phyloP scores from a whole-genome alignment of 345 rosid genomes.

The Gynandropsis gynandra region DNA sequence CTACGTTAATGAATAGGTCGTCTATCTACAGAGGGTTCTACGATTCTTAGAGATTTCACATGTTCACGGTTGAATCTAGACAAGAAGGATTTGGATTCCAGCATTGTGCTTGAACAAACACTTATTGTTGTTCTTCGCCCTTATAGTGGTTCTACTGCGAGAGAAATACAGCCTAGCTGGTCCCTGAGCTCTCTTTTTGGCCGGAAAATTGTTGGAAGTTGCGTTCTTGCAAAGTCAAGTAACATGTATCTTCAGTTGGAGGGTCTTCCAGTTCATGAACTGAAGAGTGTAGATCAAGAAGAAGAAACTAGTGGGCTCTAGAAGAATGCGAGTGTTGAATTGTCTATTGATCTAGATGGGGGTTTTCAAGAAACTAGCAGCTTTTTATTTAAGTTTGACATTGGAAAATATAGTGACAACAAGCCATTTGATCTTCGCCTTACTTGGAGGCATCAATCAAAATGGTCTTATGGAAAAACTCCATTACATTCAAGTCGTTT shows the following conservation, averaged over 20 bases:
- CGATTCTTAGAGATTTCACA: slow-evolving; percentile 63
- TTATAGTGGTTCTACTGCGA: slow-evolving; percentile 28
- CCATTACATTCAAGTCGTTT: slow-evolving; percentile 78
- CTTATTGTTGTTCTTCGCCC: slow-evolving; percentile 85
- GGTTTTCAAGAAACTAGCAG: slow-evolving; percentile 42
- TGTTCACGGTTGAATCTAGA: slow-evolving; percentile 29
- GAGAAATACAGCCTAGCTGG: slow-evolving; percentile 58
- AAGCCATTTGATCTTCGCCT: slow-evolving; percentile 66
- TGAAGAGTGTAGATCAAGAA: slow-evolving; percentile 31
- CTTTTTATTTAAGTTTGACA: slow-evolving; percentile 44
- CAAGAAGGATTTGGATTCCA: slow-evolving; percentile 39
- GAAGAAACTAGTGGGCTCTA: slow-evolving; percentile 20
- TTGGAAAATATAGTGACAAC: slow-evolving; percentile 48
- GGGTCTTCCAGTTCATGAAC: slow-evolving; percentile 32
- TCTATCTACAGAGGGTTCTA: slow-evolving; percentile 63
- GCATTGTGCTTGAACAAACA: slow-evolving; percentile 50
- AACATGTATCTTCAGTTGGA: slow-evolving; percentile 58
- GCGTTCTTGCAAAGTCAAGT: slow-evolving; percentile 56
- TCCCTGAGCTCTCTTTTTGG: slow-evolving; percentile 63
- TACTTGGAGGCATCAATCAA: slow-evolving; percentile 61
- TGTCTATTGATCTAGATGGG: slow-evolving; percentile 50
- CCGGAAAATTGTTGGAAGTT: slow-evolving; percentile 44
- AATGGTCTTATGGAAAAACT: slow-evolving; percentile 61
- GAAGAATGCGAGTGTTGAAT: slow-evolving; percentile 31
- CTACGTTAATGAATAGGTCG: slow-evolving; percentile 60